Evolutionary conservation across 306 rosid genomes (phyloP), one percentile per base, ranked within the genome.

Genomic region (Cotoneaster glaucophyllus): DNA sequence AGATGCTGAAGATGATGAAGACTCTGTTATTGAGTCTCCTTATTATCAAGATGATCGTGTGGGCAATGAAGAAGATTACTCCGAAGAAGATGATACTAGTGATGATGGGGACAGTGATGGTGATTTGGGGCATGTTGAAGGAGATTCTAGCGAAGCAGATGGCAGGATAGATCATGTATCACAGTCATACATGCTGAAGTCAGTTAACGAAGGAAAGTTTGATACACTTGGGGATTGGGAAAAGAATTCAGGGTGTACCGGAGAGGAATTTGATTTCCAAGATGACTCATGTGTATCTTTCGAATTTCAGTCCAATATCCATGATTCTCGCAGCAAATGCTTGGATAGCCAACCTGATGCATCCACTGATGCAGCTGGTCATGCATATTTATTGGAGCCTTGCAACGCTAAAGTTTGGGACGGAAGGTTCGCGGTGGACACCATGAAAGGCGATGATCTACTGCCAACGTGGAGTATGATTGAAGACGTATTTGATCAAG

Each of bases 391-490:
- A 5, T 78, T 76, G 43, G 88, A 82, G 31, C 76, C 86, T 3
- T 73, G 83, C 25, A 83, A 82, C 76, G 37, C 78, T 29, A 86
- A 81, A 81, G 88, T 75, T 52, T 90, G 92, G 96, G 87, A 75
- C 32, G 70, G 81, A 3, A 82, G 83, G 63, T 82, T 73, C 70
- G 56, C 54, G 4, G 44, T 79, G 17, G 73, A 86, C 71, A 39
- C 86, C 0, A 37, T 67, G 56, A 79, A 87, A 58, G 71, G 73
- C 43, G 26, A 81, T 9, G 90, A 90, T 76, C 78, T 90, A 67
- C 69, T 83, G 61, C 75, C 90, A 6, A 79, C 93, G 19, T 86
- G 89, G 80, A 88, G 81, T 34, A 82, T 86, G 86, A 90, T 90
- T 21, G 93, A 88, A 74, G 86, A 83, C 77, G 53, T 86, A 48